phyloP scores from a whole-genome alignment of 495 filamentous ascomycete genomes.

The Penicillium cosmopolitanum region DNA sequence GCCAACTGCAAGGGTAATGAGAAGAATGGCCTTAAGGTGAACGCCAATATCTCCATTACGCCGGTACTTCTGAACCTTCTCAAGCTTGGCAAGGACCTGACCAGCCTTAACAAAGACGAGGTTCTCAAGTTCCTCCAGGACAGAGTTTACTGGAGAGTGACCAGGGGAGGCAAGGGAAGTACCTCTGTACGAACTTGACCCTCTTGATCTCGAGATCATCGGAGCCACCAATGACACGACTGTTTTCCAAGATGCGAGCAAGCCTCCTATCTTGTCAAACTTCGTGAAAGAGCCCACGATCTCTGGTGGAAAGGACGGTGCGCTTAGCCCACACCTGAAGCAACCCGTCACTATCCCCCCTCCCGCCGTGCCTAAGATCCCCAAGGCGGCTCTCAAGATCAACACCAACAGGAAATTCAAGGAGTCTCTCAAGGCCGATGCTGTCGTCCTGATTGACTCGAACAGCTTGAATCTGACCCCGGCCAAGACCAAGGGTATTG shows the following conservation, averaged over 20 bases:
- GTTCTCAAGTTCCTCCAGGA: conserved; percentile 14
- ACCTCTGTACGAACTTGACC: conserved; percentile 8
- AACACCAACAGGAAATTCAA: conserved; percentile 4
- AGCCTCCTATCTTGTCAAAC: conserved; percentile 11
- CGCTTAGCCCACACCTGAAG: conserved; percentile 10
- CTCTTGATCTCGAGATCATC: conserved; percentile 16
- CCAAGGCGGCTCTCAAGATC: conserved; percentile 7
- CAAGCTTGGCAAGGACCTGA: conserved; percentile 8
- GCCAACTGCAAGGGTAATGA: conserved; percentile 15
- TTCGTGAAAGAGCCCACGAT: conserved; percentile 14
- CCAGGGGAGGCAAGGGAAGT: conserved; percentile 7
- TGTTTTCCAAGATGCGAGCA: conserved; percentile 9
- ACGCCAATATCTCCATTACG: conserved; percentile 14
- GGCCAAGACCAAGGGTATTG: conserved; percentile 3
- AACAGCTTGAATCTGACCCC: conserved; percentile 6
- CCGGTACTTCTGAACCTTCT: conserved; percentile 14
- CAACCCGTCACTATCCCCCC: conserved; percentile 6
- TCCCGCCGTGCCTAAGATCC: neutral
- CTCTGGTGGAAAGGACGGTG: conserved; percentile 13
- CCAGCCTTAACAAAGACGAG: conserved; percentile 4
- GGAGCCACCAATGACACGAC: conserved; percentile 14
- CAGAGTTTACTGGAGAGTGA: conserved; percentile 17
- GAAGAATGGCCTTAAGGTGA: conserved; percentile 3
- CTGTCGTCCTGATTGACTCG: conserved; percentile 13
- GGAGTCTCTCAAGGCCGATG: conserved; percentile 2